These are phyloP conservation scores for Boletales sp. DNA, from an alignment of 768 basidiomycete genomes.

Conservation along the genomic window DNA sequence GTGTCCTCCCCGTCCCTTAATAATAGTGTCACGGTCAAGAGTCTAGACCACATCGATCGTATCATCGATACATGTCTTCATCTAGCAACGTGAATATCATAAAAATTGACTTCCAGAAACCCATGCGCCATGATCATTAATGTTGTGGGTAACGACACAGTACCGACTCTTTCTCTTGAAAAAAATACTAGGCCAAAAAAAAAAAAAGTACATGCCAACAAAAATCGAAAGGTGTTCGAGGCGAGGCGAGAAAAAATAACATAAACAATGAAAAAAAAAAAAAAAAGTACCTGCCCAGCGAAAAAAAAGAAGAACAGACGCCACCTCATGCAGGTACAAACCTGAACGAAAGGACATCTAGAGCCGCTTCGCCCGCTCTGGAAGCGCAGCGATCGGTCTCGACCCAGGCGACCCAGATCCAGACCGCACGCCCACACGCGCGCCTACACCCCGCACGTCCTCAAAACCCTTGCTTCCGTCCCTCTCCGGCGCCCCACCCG, in stretches of 20 bases:
- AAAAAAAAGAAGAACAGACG: neutral
- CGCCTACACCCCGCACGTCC: constrained; percentile 3
- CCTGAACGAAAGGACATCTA: constrained; percentile 1
- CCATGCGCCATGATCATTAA: no score
- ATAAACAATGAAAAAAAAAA: neutral
- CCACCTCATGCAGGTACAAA: neutral
- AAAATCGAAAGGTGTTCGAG: neutral
- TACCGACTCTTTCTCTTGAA: no score
- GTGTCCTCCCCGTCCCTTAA: no score
- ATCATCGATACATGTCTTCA: no score
- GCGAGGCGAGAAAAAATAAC: neutral
- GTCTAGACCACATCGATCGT: no score
- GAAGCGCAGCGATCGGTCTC: constrained; percentile 27
- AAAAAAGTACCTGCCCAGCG: constrained; percentile 3
- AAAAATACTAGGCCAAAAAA: neutral
- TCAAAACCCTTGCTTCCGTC: neutral
- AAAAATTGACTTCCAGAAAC: no score
- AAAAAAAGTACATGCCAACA: neutral
- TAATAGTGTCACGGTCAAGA: no score
- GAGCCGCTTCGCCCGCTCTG: constrained; percentile 26
- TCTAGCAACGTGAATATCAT: no score
- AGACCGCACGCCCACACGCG: constrained; percentile 15
- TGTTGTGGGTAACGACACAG: no score
- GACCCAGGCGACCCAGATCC: constrained; percentile 21
- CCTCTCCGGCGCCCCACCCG: neutral